These are phyloP conservation scores for Aspergillus pseudotamarii DNA, from an alignment of 2,329 filamentous ascomycete genomes.

Conservation along the genomic window DNA sequence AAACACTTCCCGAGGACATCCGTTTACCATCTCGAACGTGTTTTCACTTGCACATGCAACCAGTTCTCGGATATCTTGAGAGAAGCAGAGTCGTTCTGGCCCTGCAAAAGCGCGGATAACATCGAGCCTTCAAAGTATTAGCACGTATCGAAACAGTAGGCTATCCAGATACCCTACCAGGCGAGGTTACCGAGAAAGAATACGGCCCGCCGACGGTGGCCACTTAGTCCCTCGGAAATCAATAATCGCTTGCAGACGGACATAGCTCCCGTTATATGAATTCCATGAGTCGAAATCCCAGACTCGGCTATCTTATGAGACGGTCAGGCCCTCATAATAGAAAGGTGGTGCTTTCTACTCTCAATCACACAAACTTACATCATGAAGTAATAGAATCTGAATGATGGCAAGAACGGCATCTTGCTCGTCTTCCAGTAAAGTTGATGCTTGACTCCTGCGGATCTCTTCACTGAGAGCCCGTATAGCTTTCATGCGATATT, in stretches of 20 bases:
- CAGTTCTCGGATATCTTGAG: slow-evolving; percentile 29
- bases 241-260: slow-evolving; percentile 34
- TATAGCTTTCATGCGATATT: slow-evolving; percentile 34
- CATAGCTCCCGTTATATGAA: slow-evolving; percentile 36
- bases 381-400: slow-evolving; percentile 34
- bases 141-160: background rate
- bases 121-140: slow-evolving; percentile 27
- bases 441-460: slow-evolving; percentile 27
- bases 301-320: slow-evolving; percentile 32
- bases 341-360: background rate
- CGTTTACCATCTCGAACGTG: slow-evolving; percentile 34
- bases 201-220: slow-evolving; percentile 28
- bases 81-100: slow-evolving; percentile 31
- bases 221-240: slow-evolving; percentile 25
- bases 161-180: slow-evolving; percentile 21
- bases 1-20: slow-evolving; percentile 33
- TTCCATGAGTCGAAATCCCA: slow-evolving; percentile 34
- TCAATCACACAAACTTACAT: slow-evolving; percentile 24
- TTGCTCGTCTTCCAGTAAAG: slow-evolving; percentile 28
- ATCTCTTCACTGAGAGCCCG: slow-evolving; percentile 29
- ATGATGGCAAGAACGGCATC: slow-evolving; percentile 34
- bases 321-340: background rate
- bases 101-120: slow-evolving; percentile 33
- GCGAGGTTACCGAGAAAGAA: slow-evolving; percentile 35
- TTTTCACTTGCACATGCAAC: slow-evolving; percentile 27